Percentiles rank a stretch among this genome's conserved stretches.
Evolutionary conservation across 1,284 basidiomycete species (phyloP).

Genomic region (Agaricales sp.): DNA sequence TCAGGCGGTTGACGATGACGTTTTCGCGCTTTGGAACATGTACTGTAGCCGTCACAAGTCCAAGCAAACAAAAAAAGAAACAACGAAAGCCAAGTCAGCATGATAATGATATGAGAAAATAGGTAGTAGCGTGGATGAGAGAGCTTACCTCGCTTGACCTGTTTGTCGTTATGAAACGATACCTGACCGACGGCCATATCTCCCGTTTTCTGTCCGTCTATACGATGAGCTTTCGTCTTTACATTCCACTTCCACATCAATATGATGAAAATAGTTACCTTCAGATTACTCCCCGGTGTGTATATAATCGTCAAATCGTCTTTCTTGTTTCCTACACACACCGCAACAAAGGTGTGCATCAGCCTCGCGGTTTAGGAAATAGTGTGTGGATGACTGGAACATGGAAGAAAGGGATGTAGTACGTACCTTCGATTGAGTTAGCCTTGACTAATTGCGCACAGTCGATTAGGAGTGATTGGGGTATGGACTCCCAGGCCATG

Average conservation of each 20-base stretch:
- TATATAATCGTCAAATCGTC: conserved; percentile 92
- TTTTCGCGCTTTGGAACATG: conserved; percentile 81
- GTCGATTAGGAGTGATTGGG: conserved; percentile 70
- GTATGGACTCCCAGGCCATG: conserved; percentile 86
- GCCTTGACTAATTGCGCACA: conserved; percentile 95
- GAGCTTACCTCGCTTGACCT: conserved; percentile 30
- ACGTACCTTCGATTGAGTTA: conserved; percentile 88
- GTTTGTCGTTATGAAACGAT: conserved; percentile 86
- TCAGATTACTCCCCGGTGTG: conserved; percentile 83
- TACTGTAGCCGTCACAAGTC: conserved; percentile 29
- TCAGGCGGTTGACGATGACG: conserved; percentile 84
- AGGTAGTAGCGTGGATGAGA: neutral
- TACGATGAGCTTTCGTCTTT: conserved; percentile 6
- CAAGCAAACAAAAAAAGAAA: neutral
- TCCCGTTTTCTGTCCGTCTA: conserved; percentile 69
- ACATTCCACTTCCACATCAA: neutral
- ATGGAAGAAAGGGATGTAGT: conserved; percentile 1
- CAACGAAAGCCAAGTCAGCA: neutral
- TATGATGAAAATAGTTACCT: conserved; percentile 36
- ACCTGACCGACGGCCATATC: conserved; percentile 97
- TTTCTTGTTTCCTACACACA: conserved; percentile 88
- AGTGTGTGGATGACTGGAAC: neutral
- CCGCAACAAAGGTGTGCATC: no score
- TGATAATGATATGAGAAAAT: neutral
- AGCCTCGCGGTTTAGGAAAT: neutral